Conservation (phyloP, 352 stramenopile genomes). For the Hyphochytrium catenoides region DNA sequence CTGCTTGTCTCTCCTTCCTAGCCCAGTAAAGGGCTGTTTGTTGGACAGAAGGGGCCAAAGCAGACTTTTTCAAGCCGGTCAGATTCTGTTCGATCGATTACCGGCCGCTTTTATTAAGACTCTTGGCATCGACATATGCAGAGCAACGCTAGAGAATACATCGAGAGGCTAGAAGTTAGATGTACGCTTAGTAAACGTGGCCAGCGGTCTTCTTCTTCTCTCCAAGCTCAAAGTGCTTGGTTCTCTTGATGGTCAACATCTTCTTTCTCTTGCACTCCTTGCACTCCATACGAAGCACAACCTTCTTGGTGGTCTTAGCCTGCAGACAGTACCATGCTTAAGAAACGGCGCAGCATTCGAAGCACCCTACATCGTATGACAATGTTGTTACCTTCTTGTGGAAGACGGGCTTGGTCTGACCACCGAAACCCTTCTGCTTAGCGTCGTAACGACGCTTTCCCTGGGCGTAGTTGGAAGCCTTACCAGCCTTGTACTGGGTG, state of each 20-base stretch:
- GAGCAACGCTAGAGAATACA: too few relatives aligned
- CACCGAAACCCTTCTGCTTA: conserved; percentile 99
- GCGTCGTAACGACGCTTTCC: conserved; percentile 89
- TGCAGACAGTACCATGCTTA: conserved; percentile 2
- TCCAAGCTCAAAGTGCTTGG: conserved; percentile 99
- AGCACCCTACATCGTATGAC: neutral
- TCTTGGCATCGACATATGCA: too few relatives aligned
- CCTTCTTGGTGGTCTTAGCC: conserved; percentile 96
- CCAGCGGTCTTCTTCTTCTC: conserved; percentile 95
- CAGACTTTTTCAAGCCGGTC: too few relatives aligned
- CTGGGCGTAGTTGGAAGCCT: conserved; percentile 98
- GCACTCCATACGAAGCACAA: conserved; percentile 95
- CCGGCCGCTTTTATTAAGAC: too few relatives aligned
- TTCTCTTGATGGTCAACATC: conserved; percentile 95
- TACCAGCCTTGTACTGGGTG: conserved; percentile 99
- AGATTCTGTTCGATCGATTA: too few relatives aligned
- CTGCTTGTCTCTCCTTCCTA: too few relatives aligned
- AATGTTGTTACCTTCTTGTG: conserved; percentile 80
- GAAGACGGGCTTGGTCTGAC: conserved; percentile 99
- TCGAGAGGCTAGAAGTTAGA: too few relatives aligned
- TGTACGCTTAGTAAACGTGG: conserved; percentile 91
- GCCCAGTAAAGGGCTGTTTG: too few relatives aligned
- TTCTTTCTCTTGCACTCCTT: conserved; percentile 99
- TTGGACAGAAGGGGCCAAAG: too few relatives aligned
- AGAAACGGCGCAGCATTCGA: neutral